These are phyloP conservation scores for Berberis thunbergii DNA, from an alignment of 164 flowering plant genomes.

Conservation along the genomic window DNA sequence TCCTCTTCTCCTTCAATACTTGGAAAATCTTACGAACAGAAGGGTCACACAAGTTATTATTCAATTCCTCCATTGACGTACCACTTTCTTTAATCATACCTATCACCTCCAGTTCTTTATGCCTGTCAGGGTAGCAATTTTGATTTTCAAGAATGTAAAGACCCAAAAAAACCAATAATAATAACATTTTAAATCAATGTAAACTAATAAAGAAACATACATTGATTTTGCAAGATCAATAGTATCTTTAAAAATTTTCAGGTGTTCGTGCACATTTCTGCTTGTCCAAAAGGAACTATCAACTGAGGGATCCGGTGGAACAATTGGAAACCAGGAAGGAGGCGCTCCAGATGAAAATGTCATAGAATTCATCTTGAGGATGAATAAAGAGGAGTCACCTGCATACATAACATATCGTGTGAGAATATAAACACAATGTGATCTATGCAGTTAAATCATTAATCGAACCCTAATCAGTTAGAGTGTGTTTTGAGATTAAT, in stretches of 20 bases:
- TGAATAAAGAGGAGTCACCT: conserved; percentile 3
- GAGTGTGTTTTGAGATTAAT: too few relatives aligned
- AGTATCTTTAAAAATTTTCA: conserved; percentile 26
- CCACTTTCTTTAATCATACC: conserved; percentile 26
- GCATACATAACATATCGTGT: too few relatives aligned
- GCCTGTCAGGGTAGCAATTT: conserved; percentile 24
- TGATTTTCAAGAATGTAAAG: background rate
- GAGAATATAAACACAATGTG: too few relatives aligned
- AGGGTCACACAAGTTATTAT: conserved; percentile 13
- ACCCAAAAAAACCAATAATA: background rate
- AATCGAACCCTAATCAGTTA: too few relatives aligned
- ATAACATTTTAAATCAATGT: background rate
- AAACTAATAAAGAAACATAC: conserved; percentile 20
- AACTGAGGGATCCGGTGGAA: conserved; percentile 36
- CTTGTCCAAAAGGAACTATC: conserved; percentile 49
- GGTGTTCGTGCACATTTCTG: conserved; percentile 28
- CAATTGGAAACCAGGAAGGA: conserved; percentile 33
- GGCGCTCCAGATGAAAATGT: conserved; percentile 18
- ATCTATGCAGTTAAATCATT: too few relatives aligned
- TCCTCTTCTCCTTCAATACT: conserved; percentile 33
- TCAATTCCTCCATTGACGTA: conserved; percentile 1
- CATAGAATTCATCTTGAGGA: conserved; percentile 16
- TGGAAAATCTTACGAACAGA: conserved; percentile 21
- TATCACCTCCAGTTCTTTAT: conserved; percentile 55
- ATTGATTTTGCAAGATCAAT: conserved; percentile 46